Evolutionary conservation across 2,329 filamentous ascomycete genomes (phyloP).

Genomic region (Hypoxylon sp.): DNA sequence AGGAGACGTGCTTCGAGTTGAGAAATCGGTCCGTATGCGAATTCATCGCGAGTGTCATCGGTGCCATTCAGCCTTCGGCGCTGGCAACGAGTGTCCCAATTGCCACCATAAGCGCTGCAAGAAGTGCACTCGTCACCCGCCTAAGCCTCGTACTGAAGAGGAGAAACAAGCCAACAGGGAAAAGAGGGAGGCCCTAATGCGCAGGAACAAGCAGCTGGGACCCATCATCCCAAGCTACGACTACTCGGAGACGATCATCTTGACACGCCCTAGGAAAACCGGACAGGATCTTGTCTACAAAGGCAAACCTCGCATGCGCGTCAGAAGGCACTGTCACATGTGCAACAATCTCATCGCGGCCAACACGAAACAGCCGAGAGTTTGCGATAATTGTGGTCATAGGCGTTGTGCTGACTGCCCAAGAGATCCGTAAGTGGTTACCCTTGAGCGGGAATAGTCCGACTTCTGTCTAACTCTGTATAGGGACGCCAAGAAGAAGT

Average conservation of each 20-base stretch:
- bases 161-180: constrained; percentile 67
- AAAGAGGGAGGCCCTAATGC: constrained; percentile 62
- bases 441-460: background rate
- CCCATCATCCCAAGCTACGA: constrained; percentile 66
- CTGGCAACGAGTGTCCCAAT: constrained; percentile 77
- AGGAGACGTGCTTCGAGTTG: constrained; percentile 72
- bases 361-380: constrained; percentile 63
- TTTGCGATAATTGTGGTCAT: constrained; percentile 78
- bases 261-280: constrained; percentile 74
- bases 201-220: constrained; percentile 70
- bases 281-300: constrained; percentile 80
- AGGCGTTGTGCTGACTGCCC: constrained; percentile 84
- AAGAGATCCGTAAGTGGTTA: constrained; percentile 76
- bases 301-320: constrained; percentile 74
- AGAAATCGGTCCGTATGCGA: constrained; percentile 83
- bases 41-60: constrained; percentile 84
- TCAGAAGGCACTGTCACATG: constrained; percentile 81
- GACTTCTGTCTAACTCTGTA: constrained; percentile 25
- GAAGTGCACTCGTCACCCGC: constrained; percentile 81
- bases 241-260: constrained; percentile 62
- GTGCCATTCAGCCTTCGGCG: constrained; percentile 80
- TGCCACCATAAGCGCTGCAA: constrained; percentile 87
- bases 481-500: constrained; percentile 76
- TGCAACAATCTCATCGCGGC: constrained; percentile 74
- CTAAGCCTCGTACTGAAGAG: constrained; percentile 68